A percentile compares a stretch with the other conserved stretches of the same genome.
Evolutionary conservation across 257 asterid genomes (phyloP).

Genomic region (Solanum tarapatanum): DNA sequence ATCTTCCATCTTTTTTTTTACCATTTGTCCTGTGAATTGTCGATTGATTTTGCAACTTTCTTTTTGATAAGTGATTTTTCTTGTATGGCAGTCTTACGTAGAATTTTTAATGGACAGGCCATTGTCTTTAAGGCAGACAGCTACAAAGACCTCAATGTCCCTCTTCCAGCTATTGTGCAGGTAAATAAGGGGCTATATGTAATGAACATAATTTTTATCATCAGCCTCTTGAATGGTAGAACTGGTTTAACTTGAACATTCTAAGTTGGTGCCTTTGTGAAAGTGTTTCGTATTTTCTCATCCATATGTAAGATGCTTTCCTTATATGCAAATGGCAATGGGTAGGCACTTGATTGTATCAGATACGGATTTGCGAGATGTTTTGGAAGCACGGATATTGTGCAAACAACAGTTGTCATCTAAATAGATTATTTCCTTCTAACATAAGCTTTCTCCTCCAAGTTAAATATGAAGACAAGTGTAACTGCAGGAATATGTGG

Average conservation of each 20-base stretch:
- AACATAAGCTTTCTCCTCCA: slow-evolving; percentile 6
- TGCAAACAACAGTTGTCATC: neutral
- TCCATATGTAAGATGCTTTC: neutral
- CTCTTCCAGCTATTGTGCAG: slow-evolving; percentile 95
- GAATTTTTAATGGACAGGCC: slow-evolving; percentile 46
- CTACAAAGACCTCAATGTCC: slow-evolving; percentile 73
- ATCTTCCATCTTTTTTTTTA: neutral
- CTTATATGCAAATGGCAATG: neutral
- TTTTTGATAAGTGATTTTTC: neutral
- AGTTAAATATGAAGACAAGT: slow-evolving; percentile 1
- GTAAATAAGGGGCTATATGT: slow-evolving; percentile 21
- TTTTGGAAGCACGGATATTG: neutral
- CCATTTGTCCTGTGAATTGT: neutral
- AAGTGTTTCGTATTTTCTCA: neutral
- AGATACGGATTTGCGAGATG: neutral
- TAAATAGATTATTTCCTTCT: slow-evolving; percentile 7
- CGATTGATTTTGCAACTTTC: neutral
- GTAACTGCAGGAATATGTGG: slow-evolving; percentile 79
- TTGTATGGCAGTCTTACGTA: slow-evolving; percentile 2
- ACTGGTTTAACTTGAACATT: neutral
- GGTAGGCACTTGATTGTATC: neutral
- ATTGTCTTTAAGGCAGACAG: slow-evolving; percentile 63
- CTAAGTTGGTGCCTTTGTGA: neutral
- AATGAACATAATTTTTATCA: neutral
- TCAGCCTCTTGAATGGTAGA: neutral